phyloP scores from a whole-genome alignment of 805 yeast species.

The Saccharomycopsis fibuligera region DNA sequence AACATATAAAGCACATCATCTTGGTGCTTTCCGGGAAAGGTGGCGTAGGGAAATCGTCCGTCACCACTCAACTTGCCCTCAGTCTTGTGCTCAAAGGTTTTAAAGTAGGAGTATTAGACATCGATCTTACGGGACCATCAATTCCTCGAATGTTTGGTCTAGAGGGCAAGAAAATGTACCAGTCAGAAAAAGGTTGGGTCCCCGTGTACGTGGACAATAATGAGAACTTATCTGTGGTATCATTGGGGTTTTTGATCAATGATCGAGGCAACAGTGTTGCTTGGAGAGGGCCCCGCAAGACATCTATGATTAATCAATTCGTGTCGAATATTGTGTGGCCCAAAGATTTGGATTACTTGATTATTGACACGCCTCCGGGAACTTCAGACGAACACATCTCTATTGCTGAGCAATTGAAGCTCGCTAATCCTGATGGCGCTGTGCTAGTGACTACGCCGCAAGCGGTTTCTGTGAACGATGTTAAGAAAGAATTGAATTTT shows the following conservation, averaged over 20 bases:
- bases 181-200: slow-evolving; percentile 81
- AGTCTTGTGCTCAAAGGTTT: slow-evolving; percentile 59
- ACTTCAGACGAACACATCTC: slow-evolving; percentile 98
- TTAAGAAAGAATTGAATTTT: slow-evolving; percentile 86
- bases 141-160: slow-evolving; percentile 94
- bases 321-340: slow-evolving; percentile 83
- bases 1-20: slow-evolving; percentile 65
- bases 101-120: slow-evolving; percentile 88
- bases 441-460: slow-evolving; percentile 96
- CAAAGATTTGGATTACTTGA: slow-evolving; percentile 60
- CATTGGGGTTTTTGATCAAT: slow-evolving; percentile 79
- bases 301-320: slow-evolving; percentile 95
- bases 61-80: slow-evolving; percentile 91
- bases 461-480: slow-evolving; percentile 88
- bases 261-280: slow-evolving; percentile 88
- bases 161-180: slow-evolving; percentile 73
- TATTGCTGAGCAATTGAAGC: slow-evolving; percentile 81
- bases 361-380: slow-evolving; percentile 98
- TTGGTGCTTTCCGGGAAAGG: slow-evolving; percentile 91
- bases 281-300: slow-evolving; percentile 98
- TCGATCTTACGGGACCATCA: slow-evolving; percentile 95
- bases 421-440: slow-evolving; percentile 80
- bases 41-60: slow-evolving; percentile 95
- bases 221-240: slow-evolving; percentile 59
- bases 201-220: slow-evolving; percentile 56